Base-by-base conservation (phyloP, 1,284 basidiomycete species). In the Malassezia equina region DNA sequence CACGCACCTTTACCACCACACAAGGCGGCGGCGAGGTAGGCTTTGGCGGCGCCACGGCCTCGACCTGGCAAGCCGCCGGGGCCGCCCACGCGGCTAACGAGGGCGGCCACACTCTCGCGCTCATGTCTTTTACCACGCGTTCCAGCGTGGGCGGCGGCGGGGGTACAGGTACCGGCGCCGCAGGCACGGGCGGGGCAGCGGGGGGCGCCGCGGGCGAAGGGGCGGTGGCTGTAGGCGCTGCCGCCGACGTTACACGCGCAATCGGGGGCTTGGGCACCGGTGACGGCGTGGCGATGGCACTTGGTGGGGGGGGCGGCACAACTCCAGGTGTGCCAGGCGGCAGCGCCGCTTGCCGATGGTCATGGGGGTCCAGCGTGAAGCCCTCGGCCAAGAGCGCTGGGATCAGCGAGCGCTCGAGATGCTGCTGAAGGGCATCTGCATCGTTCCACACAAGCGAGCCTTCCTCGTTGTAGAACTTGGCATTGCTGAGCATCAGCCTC, bases 331-430 rank as follows among this genome's bases (percentile, higher is more conserved):
- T 56, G 27, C 49, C 44, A 1, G 54, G 54, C 8, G 69, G 69
- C 24, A 71, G 48, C 11, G 66, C 71, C 15, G 69, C 66, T 47
- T 69, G 64, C 13, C 71, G 59, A 21, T 62, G 56, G 50, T 74
- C 71, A 48, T 68, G 61, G 29, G 67, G 67, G 23, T 73, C 68
- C 40, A 74, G 48, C 0, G 71, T 74, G 51, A 74, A 74, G 7
- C 69, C 69, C 29, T 71, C 65, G 29, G 60, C 63, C 7, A 72
- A 52, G 15, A 71, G 52, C 2, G 61, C 55, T 1, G 71, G 71
- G 21, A 74, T 64, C 13, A 66, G 49, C 25, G 57, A 59, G n/a
- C 50, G 55, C 36, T 73, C 69, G 41, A 74, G 52, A 44, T 70
- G 62, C 24, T 52, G 50, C 19, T 57, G 45, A 9, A 52, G 12